A percentile compares a stretch with the other conserved stretches of the same genome.
phyloP scores from a whole-genome alignment of 805 yeast genomes.

The Komagataella pastoris region DNA sequence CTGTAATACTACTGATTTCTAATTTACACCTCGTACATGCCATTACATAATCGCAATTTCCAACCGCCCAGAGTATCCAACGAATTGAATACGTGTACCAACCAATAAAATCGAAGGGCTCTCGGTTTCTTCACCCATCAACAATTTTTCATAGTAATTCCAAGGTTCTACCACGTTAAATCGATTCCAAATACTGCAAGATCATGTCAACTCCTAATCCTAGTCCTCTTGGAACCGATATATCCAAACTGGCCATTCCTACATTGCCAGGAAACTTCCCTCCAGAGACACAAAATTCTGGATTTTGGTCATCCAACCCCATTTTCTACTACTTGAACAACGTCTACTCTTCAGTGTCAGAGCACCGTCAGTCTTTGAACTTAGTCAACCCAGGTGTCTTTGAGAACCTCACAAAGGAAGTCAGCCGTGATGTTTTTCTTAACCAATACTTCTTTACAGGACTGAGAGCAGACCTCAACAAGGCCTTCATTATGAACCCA shows the following conservation, averaged over 20 bases:
- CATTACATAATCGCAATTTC: neutral
- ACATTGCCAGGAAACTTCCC: slow-evolving; percentile 47
- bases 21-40: neutral
- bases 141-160: neutral
- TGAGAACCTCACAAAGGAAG: slow-evolving; percentile 90
- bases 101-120: neutral
- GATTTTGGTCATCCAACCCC: slow-evolving; percentile 76
- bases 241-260: slow-evolving; percentile 23
- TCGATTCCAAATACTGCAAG: neutral
- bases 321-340: slow-evolving; percentile 68
- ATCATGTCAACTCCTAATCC: slow-evolving; percentile 3
- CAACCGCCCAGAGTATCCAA: neutral
- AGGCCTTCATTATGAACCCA: slow-evolving; percentile 82
- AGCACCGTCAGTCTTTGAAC: slow-evolving; percentile 72
- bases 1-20: neutral
- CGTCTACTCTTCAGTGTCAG: slow-evolving; percentile 55
- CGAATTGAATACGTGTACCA: neutral
- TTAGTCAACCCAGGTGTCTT: slow-evolving; percentile 88
- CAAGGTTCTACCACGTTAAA: neutral
- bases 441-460: slow-evolving; percentile 89
- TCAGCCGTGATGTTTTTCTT: slow-evolving; percentile 82
- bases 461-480: slow-evolving; percentile 89
- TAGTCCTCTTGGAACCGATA: neutral
- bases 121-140: neutral
- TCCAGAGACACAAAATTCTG: slow-evolving; percentile 35